Evolutionary conservation across 2,329 filamentous ascomycete genomes (phyloP), one percentile per base, ranked within the genome.

Genomic region (Paraconiothyrium brasiliense): DNA sequence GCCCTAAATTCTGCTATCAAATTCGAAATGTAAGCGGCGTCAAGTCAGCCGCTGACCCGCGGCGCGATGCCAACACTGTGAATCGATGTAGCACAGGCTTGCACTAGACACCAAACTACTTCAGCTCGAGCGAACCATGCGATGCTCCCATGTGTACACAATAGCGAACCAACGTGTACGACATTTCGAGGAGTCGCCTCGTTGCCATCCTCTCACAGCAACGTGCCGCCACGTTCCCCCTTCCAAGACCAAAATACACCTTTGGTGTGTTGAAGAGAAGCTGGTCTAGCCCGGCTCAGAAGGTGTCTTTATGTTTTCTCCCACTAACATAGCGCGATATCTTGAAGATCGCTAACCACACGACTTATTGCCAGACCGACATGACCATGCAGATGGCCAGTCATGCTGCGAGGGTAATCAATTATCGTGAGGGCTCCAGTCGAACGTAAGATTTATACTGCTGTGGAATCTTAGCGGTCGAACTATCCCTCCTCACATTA

Each of bases 151-250:
- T 37, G n/a, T 46, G 39, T 34, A 44, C 52, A 46, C 4, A 16
- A 46, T n/a, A 39, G 24, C 52, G 39, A 46, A 24, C 13, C n/a
- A 43, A 20, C 7, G 14, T 35, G 37, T 11, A 14, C 24, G 27
- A 43, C 37, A 7, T 39, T 55, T 55, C 39, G 35, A 55, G 52
- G 46, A 46, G 22, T 14, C 52, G 27, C 52, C 24, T 55, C 37
- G 27, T 44, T 34, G 39, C 37, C n/a, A 35, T 39, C 39, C 52
- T 55, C 2, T 35, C 52, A 55, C 39, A 55, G 52, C 24, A 55
- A 55, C 52, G 52, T 55, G 39, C n/a, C 6, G 24, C 52, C 52
- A 55, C 52, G 52, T 34, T 55, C 24, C n/a, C 24, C 16, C 7
- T 44, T 27, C 52, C 50, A 32, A 11, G 34, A 41, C 34, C 14